Percentiles rank a stretch among this genome's conserved stretches.
Conservation (phyloP, 129 eudicot genomes). For the Chrysanthemum seticuspe region DNA sequence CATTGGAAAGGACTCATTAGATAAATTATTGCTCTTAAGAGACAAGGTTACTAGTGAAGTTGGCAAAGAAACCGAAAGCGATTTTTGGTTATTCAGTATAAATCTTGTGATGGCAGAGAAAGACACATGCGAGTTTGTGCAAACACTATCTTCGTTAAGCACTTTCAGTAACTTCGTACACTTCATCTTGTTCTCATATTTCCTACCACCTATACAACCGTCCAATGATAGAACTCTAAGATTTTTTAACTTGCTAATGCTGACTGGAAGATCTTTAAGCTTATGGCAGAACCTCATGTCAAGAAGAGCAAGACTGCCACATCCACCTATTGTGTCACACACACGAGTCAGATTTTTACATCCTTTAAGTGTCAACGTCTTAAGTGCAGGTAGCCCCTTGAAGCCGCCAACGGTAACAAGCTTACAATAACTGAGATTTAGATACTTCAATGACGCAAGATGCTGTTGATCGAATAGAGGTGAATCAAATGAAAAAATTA, state of each 20-base stretch:
- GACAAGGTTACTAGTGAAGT: not conserved
- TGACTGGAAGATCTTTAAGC: too few species aligned
- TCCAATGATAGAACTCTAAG: too few species aligned
- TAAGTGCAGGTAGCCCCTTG: conserved; percentile 13
- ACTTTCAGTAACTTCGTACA: too few species aligned
- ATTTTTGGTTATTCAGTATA: not conserved
- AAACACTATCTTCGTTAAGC: not conserved
- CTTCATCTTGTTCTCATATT: too few species aligned
- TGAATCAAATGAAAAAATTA: too few species aligned
- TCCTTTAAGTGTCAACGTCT: conserved; percentile 6
- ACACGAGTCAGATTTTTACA: not conserved
- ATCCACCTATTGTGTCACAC: conserved; percentile 19
- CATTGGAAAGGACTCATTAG: too few species aligned
- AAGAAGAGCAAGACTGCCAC: conserved; percentile 12
- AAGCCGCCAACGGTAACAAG: conserved; percentile 10
- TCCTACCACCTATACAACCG: too few species aligned
- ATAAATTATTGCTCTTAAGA: not conserved
- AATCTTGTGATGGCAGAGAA: not conserved
- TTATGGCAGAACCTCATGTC: too few species aligned
- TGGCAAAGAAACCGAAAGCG: not conserved
- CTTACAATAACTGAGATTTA: conserved; percentile 17
- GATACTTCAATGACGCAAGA: not conserved
- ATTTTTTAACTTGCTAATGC: too few species aligned
- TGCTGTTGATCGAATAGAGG: too few species aligned
- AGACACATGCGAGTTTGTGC: not conserved